These are phyloP conservation scores for Zymoseptoria crescenta DNA, from an alignment of 2,329 filamentous ascomycete genomes.

Conservation along the genomic window DNA sequence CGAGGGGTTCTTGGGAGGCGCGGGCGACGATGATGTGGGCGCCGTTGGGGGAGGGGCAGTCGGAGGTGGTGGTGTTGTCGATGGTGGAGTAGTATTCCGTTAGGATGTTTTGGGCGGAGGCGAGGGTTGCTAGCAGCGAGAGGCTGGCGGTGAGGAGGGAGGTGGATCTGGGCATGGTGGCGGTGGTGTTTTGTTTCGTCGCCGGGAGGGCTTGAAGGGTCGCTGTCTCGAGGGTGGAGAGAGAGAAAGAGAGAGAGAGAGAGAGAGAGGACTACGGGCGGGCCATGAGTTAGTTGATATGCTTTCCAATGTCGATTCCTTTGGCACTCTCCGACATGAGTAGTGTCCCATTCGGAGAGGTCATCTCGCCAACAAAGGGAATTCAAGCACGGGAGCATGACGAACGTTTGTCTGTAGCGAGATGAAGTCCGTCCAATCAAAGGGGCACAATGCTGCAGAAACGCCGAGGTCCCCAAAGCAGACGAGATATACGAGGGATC, in stretches of 20 bases:
- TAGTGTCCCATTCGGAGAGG: not conserved
- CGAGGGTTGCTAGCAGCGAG: not conserved
- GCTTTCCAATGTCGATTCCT: not conserved
- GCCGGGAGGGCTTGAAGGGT: not conserved
- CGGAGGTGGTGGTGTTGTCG: constrained; percentile 11
- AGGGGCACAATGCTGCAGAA: not conserved
- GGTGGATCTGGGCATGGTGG: not conserved
- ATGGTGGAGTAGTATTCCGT: constrained; percentile 3
- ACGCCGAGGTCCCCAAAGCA: not conserved
- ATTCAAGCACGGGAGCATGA: not conserved
- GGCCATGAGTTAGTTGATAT: not conserved
- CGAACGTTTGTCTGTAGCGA: not conserved
- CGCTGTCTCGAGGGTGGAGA: not conserved
- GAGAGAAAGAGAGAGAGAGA: not conserved
- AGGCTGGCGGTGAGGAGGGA: not conserved
- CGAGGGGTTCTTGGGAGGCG: constrained; percentile 12
- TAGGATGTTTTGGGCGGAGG: not conserved
- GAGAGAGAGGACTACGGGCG: not conserved
- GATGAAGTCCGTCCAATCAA: not conserved
- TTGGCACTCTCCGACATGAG: not conserved
- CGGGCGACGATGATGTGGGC: constrained; percentile 18
- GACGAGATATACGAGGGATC: not conserved
- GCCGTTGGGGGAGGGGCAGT: constrained; percentile 8
- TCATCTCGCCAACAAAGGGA: not conserved
- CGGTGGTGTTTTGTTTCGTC: not conserved